Conservation (phyloP, 352 stramenopile species). For the Pythium sukuiense region DNA sequence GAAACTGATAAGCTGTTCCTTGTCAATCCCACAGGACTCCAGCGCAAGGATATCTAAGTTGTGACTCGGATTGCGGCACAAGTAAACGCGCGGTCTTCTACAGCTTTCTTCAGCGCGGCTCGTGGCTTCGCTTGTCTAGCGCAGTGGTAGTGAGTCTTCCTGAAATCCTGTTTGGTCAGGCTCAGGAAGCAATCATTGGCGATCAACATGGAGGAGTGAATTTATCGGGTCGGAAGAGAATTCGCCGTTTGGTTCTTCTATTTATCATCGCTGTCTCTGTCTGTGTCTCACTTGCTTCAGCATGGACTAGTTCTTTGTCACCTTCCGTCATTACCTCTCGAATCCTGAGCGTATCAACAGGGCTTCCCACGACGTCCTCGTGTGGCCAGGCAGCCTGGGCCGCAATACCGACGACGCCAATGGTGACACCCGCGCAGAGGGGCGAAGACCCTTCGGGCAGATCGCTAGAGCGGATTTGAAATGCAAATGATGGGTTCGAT, state of each 20-base stretch:
- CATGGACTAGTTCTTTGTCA: not conserved
- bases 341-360: no score
- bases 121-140: conserved; percentile 20
- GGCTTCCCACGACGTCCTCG: no score
- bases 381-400: no score
- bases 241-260: conserved; percentile 33
- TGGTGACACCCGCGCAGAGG: no score
- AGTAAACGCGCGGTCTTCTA: conserved; percentile 85
- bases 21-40: conserved; percentile 57
- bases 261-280: not conserved
- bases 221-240: conserved; percentile 32
- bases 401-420: no score
- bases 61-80: conserved; percentile 54
- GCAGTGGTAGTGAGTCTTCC: conserved; percentile 21
- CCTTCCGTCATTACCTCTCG: not conserved
- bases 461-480: not conserved
- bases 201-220: conserved; percentile 29
- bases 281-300: not conserved
- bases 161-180: conserved; percentile 6
- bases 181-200: conserved; percentile 21
- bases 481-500: conserved; percentile 3
- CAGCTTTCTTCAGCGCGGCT: conserved; percentile 38
- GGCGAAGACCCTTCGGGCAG: no score
- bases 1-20: not conserved
- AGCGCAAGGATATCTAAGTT: conserved; percentile 92